Conservation (phyloP, 176 grass and related monocot genomes). For the Puya raimondii region DNA sequence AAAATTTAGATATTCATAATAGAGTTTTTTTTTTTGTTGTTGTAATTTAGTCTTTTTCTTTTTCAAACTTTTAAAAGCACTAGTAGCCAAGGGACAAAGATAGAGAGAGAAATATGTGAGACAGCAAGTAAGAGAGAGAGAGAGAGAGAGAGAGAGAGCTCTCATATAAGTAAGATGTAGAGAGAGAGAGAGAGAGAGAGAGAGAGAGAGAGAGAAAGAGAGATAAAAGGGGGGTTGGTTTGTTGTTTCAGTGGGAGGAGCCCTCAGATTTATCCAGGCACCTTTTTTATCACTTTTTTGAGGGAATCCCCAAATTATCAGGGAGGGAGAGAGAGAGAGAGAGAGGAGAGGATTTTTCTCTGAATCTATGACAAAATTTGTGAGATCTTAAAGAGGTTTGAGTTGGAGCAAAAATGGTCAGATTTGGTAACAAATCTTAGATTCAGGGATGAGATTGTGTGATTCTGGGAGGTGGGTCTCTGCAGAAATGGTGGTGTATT, state of each 20-base stretch:
- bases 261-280: not conserved
- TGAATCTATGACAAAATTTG: no score
- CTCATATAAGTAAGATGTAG: not conserved
- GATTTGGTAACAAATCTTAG: not conserved
- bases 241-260: constrained; percentile 1
- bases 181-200: no score
- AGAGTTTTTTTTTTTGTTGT: no score
- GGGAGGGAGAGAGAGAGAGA: no score
- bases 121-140: not conserved
- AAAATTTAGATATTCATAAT: no score
- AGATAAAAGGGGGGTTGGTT: constrained; percentile 12
- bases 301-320: no score
- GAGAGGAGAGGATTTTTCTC: no score
- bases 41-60: no score
- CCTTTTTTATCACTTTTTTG: no score
- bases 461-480: not conserved
- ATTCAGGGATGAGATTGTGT: no score
- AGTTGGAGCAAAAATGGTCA: not conserved
- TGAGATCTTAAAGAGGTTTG: not conserved
- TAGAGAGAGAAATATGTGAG: not conserved
- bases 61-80: not conserved
- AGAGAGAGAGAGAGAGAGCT: not conserved
- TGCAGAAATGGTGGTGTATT: not conserved
- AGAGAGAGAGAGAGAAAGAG: no score
- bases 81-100: not conserved